Evolutionary conservation across 1,284 basidiomycete species (phyloP).

Genomic region (Somion occarium): DNA sequence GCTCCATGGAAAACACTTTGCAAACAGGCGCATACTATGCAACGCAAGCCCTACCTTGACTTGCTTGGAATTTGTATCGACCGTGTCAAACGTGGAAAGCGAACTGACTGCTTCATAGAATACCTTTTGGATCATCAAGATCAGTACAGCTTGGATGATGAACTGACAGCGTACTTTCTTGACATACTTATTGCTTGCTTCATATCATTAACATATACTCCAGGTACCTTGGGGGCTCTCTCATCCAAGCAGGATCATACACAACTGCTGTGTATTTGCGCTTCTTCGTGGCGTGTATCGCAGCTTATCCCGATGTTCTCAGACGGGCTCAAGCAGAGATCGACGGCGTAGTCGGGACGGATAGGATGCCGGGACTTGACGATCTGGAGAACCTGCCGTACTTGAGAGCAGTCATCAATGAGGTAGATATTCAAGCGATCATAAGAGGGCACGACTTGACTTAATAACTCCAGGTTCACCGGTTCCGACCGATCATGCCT

Average conservation of each 20-base stretch:
- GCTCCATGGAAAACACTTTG: constrained; percentile 21
- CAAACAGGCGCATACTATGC: constrained; percentile 12
- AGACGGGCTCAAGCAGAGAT: constrained; percentile 30
- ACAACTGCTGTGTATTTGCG: constrained; percentile 24
- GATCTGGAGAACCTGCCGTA: constrained; percentile 31
- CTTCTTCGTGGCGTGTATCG: constrained; percentile 23
- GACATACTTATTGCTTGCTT: background rate
- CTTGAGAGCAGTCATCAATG: constrained; percentile 30
- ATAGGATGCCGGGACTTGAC: constrained; percentile 26
- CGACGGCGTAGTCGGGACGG: constrained; percentile 30
- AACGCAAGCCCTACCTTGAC: constrained; percentile 17
- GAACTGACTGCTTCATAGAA: constrained; percentile 21
- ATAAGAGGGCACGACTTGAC: background rate
- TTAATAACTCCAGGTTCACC: constrained; percentile 7
- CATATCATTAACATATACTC: background rate
- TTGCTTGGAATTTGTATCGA: constrained; percentile 14
- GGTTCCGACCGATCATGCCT: constrained; percentile 15
- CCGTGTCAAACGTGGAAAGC: constrained; percentile 13
- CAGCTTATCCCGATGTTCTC: constrained; percentile 26
- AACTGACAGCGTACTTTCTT: constrained; percentile 1
- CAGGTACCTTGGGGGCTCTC: constrained; percentile 2
- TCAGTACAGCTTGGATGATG: background rate
- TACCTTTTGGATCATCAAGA: constrained; percentile 4
- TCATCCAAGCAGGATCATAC: constrained; percentile 23
- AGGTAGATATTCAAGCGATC: constrained; percentile 17